Evolutionary conservation across 202 grass and related monocot species (phyloP), one percentile per base, ranked within the genome.

Genomic region (Zoysia matrella): DNA sequence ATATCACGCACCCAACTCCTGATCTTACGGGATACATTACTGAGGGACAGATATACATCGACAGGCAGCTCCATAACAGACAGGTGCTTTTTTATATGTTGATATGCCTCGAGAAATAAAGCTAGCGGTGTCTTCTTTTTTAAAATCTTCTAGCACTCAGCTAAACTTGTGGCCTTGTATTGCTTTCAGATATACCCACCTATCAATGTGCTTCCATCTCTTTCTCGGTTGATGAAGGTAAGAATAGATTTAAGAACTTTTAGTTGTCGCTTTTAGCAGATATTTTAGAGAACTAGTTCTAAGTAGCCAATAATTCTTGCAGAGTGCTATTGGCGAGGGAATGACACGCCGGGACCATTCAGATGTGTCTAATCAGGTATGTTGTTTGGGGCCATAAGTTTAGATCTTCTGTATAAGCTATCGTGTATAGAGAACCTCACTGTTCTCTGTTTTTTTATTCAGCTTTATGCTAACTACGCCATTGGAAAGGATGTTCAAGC

Each of bases 171-270:
- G 57, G 8, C 45, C 57, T 75, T 69, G 9, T 86, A 46, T 69
- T 81, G 12, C n/a, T n/a, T n/a, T n/a, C n/a, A n/a, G n/a, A n/a
- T n/a, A n/a, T n/a, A n/a, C n/a, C n/a, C n/a, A n/a, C n/a, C n/a
- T n/a, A n/a, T n/a, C n/a, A n/a, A n/a, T n/a, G n/a, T n/a, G n/a
- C n/a, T n/a, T n/a, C n/a, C n/a, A n/a, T n/a, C n/a, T n/a, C n/a
- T n/a, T n/a, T n/a, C n/a, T n/a, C n/a, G n/a, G n/a, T n/a, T n/a
- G 91, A 99, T 99, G 96, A 99, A 99, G 87, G 96, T 99, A 80
- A 90, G 70, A 71, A 66, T 48, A 44, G 1, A 30, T 85, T 48
- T 74, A 18, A 7, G 83, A 41, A 70, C 9, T 22, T 3, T 71
- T 71, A 49, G 55, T 15, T 79, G 47, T 9, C 57, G 55, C 64